Evolutionary conservation across 1,284 basidiomycete species (phyloP).

Genomic region (Boletus sp.): DNA sequence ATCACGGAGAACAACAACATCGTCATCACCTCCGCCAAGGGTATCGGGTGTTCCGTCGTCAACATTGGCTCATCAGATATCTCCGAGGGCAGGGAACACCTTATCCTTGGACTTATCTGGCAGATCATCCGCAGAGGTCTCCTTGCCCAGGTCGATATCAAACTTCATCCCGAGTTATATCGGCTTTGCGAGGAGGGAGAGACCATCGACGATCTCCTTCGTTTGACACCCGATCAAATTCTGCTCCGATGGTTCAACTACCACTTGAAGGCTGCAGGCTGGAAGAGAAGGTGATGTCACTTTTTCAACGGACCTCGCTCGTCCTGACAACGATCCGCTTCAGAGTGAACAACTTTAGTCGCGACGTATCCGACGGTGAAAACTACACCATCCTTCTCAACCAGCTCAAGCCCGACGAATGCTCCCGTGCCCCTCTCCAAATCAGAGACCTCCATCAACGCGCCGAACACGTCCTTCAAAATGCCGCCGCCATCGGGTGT

Average conservation of each 20-base stretch:
- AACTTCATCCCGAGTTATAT: slow-evolving; percentile 96
- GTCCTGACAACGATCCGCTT: slow-evolving; percentile 12
- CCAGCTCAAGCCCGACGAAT: slow-evolving; percentile 91
- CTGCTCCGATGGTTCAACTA: slow-evolving; percentile 98
- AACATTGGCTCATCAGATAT: slow-evolving; percentile 96
- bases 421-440: slow-evolving; percentile 90
- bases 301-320: not conserved
- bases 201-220: slow-evolving; percentile 92
- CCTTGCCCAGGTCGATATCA: slow-evolving; percentile 94
- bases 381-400: slow-evolving; percentile 96
- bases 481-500: slow-evolving; percentile 91
- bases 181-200: slow-evolving; percentile 94
- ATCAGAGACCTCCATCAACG: slow-evolving; percentile 78
- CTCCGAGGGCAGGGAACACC: slow-evolving; percentile 90
- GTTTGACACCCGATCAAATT: slow-evolving; percentile 95
- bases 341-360: slow-evolving; percentile 96
- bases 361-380: slow-evolving; percentile 92
- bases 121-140: slow-evolving; percentile 95
- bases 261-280: slow-evolving; percentile 93
- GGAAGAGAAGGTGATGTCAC: slow-evolving; percentile 67
- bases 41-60: slow-evolving; percentile 97
- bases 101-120: slow-evolving; percentile 99
- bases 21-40: slow-evolving; percentile 96
- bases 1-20: slow-evolving; percentile 99
- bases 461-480: slow-evolving; percentile 91